phyloP scores from a whole-genome alignment of 2,329 filamentous ascomycete genomes.

The Botrytis hyacinthi region DNA sequence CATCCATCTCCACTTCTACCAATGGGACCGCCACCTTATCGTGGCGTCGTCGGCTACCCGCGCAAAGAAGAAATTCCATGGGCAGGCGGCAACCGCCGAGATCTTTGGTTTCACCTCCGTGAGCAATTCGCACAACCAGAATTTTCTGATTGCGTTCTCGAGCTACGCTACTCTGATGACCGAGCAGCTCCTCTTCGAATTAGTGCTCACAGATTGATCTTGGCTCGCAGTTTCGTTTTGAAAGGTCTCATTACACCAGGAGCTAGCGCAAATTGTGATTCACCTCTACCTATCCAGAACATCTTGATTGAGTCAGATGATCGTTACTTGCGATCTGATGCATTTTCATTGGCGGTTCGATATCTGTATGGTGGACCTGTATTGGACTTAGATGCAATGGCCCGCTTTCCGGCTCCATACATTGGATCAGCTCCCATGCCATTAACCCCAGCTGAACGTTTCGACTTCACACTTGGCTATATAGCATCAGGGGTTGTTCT shows the following conservation, averaged over 20 bases:
- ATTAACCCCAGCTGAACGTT: conserved; percentile 45
- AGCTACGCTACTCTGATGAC: conserved; percentile 46
- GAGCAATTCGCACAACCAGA: conserved; percentile 42
- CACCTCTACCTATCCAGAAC: conserved; percentile 38
- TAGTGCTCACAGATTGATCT: conserved; percentile 54
- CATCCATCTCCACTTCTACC: conserved; percentile 43
- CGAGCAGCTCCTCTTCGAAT: conserved; percentile 45
- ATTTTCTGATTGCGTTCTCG: conserved; percentile 48
- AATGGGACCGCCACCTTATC: conserved; percentile 34
- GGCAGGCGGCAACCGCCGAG: conserved; percentile 39
- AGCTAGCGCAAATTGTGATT: conserved; percentile 34
- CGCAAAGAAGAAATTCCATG: conserved; percentile 30
- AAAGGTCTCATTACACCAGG: conserved; percentile 39
- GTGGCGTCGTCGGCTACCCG: conserved; percentile 22
- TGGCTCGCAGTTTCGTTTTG: conserved; percentile 51
- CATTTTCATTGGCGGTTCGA: conserved; percentile 57
- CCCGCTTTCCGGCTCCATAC: conserved; percentile 21
- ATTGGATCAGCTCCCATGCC: conserved; percentile 39
- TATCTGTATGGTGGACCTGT: conserved; percentile 56
- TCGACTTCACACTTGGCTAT: conserved; percentile 61
- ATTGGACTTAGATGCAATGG: conserved; percentile 38
- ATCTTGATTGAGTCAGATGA: conserved; percentile 51
- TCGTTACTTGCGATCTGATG: conserved; percentile 53
- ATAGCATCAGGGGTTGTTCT: conserved; percentile 61
- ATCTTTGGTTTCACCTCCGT: conserved; percentile 43